Evolutionary conservation across 1,139 yeast genomes (phyloP), one percentile per base, ranked within the genome.

Genomic region (Pneumocystis wakefieldiae): DNA sequence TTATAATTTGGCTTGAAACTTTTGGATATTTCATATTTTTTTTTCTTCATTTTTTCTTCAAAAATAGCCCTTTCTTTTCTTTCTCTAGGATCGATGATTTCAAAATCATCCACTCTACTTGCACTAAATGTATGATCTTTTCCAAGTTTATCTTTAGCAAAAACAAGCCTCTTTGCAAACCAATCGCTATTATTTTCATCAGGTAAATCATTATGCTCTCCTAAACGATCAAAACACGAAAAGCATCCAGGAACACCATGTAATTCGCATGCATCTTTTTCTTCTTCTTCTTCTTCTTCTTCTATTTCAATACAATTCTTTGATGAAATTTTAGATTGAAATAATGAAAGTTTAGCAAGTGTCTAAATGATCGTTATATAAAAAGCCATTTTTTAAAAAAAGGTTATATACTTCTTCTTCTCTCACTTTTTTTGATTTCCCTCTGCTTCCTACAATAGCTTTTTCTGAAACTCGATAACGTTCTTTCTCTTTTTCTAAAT

Each of bases 131-230:
- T 19, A 14, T 38, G 62, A 64, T 62, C 67, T 39, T 66, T 66
- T 38, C 67, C 67, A 53, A 59, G 61, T 35, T 58, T 42, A 57
- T 66, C 68, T 37, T 63, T 64, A 48, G 62, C 67, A 37, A 66
- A 68, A 37, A 61, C 65, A 29, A 69, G 62, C 12, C 35, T 39
- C 57, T 66, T 67, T 28, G 64, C 42, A 28, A 60, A 64, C 63
- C 67, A 65, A 39, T 64, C 66, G 12, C 60, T 62, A 6, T 62
- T 67, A 35, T 67, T 67, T 19, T 66, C 69, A 48, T 69, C 70
- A 7, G 68, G 70, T 12, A 62, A 67, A 14, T 67, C 70, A 36
- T 71, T 71, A 19, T 69, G 69, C 15, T 68, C 66, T 32, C 71
- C 74, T 59, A 57, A 58, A 36, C 69, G 65, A 57, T 67, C 68